Evolutionary conservation across 306 rosid genomes (phyloP).

Genomic region (Castanospermum australe): DNA sequence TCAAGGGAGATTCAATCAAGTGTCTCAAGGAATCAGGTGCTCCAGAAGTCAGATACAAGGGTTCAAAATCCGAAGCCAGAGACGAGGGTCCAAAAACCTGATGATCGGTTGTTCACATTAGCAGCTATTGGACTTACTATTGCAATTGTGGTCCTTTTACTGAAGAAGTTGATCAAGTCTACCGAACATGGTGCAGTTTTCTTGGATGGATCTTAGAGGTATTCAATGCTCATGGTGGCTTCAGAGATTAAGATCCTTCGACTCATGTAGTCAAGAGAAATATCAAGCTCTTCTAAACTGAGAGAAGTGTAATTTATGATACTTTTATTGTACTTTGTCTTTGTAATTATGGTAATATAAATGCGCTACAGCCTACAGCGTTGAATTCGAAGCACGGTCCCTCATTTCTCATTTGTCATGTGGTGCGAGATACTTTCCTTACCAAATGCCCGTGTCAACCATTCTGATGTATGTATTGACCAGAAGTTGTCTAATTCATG

Average conservation of each 20-base stretch:
- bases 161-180: constrained; percentile 83
- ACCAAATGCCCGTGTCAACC: neutral
- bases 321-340: neutral
- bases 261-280: constrained; percentile 12
- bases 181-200: constrained; percentile 70
- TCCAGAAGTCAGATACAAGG: constrained; percentile 44
- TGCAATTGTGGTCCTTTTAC: constrained; percentile 78
- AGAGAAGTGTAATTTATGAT: neutral
- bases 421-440: neutral
- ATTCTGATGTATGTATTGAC: neutral
- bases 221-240: constrained; percentile 2
- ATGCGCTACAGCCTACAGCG: constrained; percentile 31
- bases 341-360: constrained; percentile 28
- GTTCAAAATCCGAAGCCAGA: constrained; percentile 50
- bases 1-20: constrained; percentile 42
- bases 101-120: constrained; percentile 82
- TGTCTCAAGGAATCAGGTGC: constrained; percentile 42
- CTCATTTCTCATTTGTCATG: neutral
- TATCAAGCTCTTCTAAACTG: constrained; percentile 16
- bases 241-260: constrained; percentile 15
- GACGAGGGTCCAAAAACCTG: constrained; percentile 55
- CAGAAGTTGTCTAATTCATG: neutral
- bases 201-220: constrained; percentile 74
- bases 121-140: constrained; percentile 93
- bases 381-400: constrained; percentile 1